Conservation (phyloP, 2,329 filamentous ascomycete species). For the Calonectria pauciramosa region DNA sequence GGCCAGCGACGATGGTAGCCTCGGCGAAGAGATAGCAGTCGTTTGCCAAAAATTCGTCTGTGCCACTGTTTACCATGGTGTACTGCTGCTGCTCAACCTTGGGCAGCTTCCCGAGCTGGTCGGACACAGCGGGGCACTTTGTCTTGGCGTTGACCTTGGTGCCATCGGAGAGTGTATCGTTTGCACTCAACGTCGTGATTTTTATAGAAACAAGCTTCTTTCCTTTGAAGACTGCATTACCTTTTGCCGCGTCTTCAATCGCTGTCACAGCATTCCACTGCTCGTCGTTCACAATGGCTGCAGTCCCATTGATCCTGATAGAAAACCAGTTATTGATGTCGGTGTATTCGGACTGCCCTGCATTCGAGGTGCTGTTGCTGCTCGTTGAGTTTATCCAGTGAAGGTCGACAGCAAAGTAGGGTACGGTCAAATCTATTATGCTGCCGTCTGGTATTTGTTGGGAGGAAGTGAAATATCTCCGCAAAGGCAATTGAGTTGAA, state of each 20-base stretch:
- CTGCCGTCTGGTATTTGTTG: background rate
- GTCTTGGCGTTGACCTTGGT: background rate
- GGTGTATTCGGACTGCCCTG: background rate
- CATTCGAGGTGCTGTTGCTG: background rate
- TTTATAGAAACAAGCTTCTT: slow-evolving; percentile 7
- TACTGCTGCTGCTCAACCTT: background rate
- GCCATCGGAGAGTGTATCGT: background rate
- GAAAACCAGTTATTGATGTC: slow-evolving; percentile 2
- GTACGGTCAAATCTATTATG: background rate
- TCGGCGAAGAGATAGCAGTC: slow-evolving; percentile 11
- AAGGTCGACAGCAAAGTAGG: slow-evolving; percentile 1
- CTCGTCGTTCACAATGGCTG: background rate
- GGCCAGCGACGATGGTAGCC: background rate
- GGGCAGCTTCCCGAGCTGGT: background rate
- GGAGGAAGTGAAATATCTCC: background rate
- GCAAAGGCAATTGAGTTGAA: background rate
- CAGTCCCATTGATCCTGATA: background rate
- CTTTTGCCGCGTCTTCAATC: background rate
- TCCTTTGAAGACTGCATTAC: background rate
- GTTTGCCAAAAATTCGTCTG: background rate
- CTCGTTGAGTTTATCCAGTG: background rate
- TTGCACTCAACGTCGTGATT: background rate
- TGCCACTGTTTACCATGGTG: background rate
- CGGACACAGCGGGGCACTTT: background rate
- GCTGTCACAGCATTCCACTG: background rate